Conservation (phyloP, 2,329 filamentous ascomycete species). For the Gaeumannomyces sp. region DNA sequence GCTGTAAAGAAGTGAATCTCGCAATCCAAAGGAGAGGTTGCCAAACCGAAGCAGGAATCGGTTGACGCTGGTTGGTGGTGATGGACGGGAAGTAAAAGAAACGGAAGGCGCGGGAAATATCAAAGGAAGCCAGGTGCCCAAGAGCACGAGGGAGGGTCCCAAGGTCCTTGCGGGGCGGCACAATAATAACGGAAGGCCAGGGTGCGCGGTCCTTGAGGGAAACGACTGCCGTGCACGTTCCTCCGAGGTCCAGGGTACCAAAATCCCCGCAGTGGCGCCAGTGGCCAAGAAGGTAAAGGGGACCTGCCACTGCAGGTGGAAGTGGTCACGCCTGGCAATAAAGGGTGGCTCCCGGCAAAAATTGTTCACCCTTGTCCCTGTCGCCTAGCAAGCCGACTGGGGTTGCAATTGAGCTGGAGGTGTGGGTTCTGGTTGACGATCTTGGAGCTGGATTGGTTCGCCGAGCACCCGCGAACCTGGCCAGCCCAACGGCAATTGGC, state of each 20-base stretch:
- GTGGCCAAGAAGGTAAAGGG: not conserved
- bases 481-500: not conserved
- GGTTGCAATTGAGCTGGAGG: not conserved
- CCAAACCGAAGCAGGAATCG: not conserved
- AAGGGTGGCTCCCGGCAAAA: not conserved
- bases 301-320: not conserved
- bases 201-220: not conserved
- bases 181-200: not conserved
- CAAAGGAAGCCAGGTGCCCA: not conserved
- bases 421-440: not conserved
- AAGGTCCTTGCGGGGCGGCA: not conserved
- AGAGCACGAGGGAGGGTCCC: not conserved
- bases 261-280: not conserved
- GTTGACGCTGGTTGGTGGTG: too few relatives aligned
- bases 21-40: slow-evolving; percentile 1
- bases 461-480: not conserved
- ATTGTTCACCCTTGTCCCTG: not conserved
- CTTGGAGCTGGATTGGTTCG: not conserved
- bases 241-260: not conserved
- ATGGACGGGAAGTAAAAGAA: not conserved
- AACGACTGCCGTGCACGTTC: not conserved
- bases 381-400: not conserved
- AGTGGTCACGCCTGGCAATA: not conserved
- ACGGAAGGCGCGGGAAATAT: not conserved
- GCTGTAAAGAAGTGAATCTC: slow-evolving; percentile 7